A percentile compares a stretch with the other conserved stretches of the same genome.
phyloP scores from a whole-genome alignment of 1,139 yeast species.

The Taphrina pruni region DNA sequence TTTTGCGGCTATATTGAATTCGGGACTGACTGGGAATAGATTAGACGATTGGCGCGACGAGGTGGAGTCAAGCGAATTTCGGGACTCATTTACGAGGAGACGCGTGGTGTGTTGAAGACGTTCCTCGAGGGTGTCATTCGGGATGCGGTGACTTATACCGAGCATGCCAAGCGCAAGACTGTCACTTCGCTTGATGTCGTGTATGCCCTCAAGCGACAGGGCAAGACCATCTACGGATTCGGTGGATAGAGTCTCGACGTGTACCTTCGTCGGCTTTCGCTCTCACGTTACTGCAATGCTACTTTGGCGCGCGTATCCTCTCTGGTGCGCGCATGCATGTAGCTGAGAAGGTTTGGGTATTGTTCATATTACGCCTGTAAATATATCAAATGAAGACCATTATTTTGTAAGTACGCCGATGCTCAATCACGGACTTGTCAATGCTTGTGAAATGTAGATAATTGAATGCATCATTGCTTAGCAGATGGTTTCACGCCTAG shows the following conservation, averaged over 20 bases:
- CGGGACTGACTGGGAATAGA: conserved; percentile 48
- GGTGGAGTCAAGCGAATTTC: conserved; percentile 98
- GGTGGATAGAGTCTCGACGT: conserved; percentile 72
- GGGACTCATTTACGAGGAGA: conserved; percentile 94
- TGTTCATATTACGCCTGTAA: conserved; percentile 14
- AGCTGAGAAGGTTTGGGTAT: conserved; percentile 1
- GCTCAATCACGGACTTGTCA: too few relatives aligned
- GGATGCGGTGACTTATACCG: conserved; percentile 98
- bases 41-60: conserved; percentile 99
- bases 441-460: too few relatives aligned
- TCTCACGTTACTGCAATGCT: not conserved
- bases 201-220: conserved; percentile 99
- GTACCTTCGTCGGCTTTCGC: not conserved
- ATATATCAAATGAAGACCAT: conserved; percentile 12
- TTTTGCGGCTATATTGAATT: too few relatives aligned
- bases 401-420: not conserved
- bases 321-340: not conserved
- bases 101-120: conserved; percentile 92
- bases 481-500: too few relatives aligned
- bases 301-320: not conserved
- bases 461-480: too few relatives aligned
- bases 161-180: conserved; percentile 99
- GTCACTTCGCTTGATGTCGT: conserved; percentile 98
- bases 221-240: conserved; percentile 99
- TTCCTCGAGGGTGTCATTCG: conserved; percentile 97